These are phyloP conservation scores for Sporisorium scitamineum DNA, from an alignment of 1,284 basidiomycete species.

Conservation along the genomic window DNA sequence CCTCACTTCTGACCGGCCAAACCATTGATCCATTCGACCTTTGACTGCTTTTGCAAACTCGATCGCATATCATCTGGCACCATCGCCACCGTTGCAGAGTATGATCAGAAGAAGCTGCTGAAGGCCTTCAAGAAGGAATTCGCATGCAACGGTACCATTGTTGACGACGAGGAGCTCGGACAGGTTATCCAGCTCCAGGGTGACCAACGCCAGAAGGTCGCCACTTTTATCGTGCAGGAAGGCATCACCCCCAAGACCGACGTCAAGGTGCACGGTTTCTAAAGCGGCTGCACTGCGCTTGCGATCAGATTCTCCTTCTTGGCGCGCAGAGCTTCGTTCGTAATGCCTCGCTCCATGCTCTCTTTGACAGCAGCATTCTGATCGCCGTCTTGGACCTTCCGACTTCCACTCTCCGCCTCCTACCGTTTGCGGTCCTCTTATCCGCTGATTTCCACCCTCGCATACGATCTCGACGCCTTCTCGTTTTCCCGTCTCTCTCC, in stretches of 20 bases:
- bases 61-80: background rate
- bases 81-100: slow-evolving; percentile 75
- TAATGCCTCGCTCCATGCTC: slow-evolving; percentile 32
- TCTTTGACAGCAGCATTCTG: slow-evolving; percentile 23
- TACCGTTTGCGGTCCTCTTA: too few species aligned
- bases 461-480: background rate
- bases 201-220: slow-evolving; percentile 94
- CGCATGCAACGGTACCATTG: slow-evolving; percentile 97
- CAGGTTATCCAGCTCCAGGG: slow-evolving; percentile 99
- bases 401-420: background rate
- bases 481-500: background rate
- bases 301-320: background rate
- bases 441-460: background rate
- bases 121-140: slow-evolving; percentile 99
- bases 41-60: background rate
- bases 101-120: slow-evolving; percentile 96
- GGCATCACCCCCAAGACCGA: slow-evolving; percentile 65
- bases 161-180: slow-evolving; percentile 95
- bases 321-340: slow-evolving; percentile 4
- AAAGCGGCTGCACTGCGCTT: slow-evolving; percentile 4
- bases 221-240: slow-evolving; percentile 66
- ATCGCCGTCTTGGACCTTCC: background rate
- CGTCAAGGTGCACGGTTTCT: slow-evolving; percentile 69
- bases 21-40: background rate
- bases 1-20: background rate